Percentiles rank a stretch among this genome's conserved stretches.
Evolutionary conservation across 177 flowering plant genomes (phyloP).

Genomic region (Vitis hybrid): DNA sequence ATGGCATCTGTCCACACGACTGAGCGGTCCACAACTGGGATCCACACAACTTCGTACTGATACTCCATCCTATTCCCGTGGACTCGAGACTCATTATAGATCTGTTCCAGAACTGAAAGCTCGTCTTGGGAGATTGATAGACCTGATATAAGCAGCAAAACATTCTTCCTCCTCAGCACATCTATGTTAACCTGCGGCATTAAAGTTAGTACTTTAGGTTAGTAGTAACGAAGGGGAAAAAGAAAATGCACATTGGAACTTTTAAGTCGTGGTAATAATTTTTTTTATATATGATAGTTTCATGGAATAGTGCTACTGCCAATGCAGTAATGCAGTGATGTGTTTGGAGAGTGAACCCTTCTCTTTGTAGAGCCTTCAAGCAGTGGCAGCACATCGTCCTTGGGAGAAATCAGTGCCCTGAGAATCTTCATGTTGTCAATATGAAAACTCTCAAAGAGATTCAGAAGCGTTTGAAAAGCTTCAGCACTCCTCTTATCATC

Average conservation of each 20-base stretch:
- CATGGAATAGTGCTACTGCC: too few species aligned
- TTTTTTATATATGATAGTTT: too few species aligned
- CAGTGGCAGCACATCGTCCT: slow-evolving; percentile 54
- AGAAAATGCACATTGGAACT: too few species aligned
- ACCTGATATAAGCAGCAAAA: slow-evolving; percentile 45
- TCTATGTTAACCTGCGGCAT: slow-evolving; percentile 35
- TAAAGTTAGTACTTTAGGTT: too few species aligned
- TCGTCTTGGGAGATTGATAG: slow-evolving; percentile 33
- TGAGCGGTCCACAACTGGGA: slow-evolving; percentile 31
- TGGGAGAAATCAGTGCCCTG: slow-evolving; percentile 40
- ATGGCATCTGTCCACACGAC: slow-evolving; percentile 20
- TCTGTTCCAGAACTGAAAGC: slow-evolving; percentile 34
- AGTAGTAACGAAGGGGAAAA: too few species aligned
- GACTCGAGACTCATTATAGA: slow-evolving; percentile 31
- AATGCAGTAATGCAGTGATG: too few species aligned
- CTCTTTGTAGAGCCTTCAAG: slow-evolving; percentile 36
- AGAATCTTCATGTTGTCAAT: slow-evolving; percentile 53
- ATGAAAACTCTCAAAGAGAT: slow-evolving; percentile 36
- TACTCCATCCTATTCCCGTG: slow-evolving; percentile 17
- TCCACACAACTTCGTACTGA: slow-evolving; percentile 45
- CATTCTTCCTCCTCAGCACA: slow-evolving; percentile 38
- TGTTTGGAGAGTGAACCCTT: slow-evolving; percentile 37
- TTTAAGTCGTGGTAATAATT: background rate
- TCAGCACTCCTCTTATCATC: slow-evolving; percentile 44
- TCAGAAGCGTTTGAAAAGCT: slow-evolving; percentile 27